Percentiles rank a stretch among this genome's conserved stretches.
phyloP scores from a whole-genome alignment of 2,329 filamentous ascomycete genomes.

The Phyllachora maydis region DNA sequence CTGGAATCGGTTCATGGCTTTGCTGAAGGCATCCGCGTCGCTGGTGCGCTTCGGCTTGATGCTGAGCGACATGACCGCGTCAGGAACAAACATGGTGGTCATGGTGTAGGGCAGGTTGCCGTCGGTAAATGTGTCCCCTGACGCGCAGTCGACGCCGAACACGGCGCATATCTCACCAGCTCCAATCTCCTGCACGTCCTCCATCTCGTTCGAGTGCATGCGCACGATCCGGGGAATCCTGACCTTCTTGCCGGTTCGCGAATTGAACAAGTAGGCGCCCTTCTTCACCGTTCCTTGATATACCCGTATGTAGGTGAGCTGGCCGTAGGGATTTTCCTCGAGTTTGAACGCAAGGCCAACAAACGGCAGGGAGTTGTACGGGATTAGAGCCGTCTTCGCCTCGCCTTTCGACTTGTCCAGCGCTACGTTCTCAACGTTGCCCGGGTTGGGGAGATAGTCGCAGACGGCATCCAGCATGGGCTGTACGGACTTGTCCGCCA shows the following conservation, averaged over 20 bases:
- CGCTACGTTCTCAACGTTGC: slow-evolving; percentile 74
- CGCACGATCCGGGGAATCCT: slow-evolving; percentile 93
- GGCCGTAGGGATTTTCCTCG: slow-evolving; percentile 95
- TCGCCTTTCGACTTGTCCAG: slow-evolving; percentile 68
- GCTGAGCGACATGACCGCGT: slow-evolving; percentile 92
- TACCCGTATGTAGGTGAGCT: slow-evolving; percentile 94
- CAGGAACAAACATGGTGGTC: slow-evolving; percentile 95
- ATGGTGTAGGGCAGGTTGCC: slow-evolving; percentile 83
- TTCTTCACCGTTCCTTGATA: slow-evolving; percentile 87
- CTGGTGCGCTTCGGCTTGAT: slow-evolving; percentile 91
- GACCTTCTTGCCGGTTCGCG: slow-evolving; percentile 84
- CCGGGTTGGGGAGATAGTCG: slow-evolving; percentile 85
- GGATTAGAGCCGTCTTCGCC: slow-evolving; percentile 65
- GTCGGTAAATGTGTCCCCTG: slow-evolving; percentile 95
- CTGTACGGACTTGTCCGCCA: slow-evolving; percentile 88
- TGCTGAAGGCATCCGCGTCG: slow-evolving; percentile 86
- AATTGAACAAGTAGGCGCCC: slow-evolving; percentile 82
- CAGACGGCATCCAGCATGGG: slow-evolving; percentile 90
- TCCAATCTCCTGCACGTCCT: slow-evolving; percentile 80
- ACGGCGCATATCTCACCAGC: slow-evolving; percentile 97
- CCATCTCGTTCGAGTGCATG: slow-evolving; percentile 99
- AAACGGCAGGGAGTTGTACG: slow-evolving; percentile 85
- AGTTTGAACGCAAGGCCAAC: slow-evolving; percentile 96
- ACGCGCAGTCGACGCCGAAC: slow-evolving; percentile 94
- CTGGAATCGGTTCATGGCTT: slow-evolving; percentile 97